A percentile compares a stretch with the other conserved stretches of the same genome.
Evolutionary conservation across 371 early-diverging fungal genomes (phyloP).

Genomic region (Mucor racemosus): DNA sequence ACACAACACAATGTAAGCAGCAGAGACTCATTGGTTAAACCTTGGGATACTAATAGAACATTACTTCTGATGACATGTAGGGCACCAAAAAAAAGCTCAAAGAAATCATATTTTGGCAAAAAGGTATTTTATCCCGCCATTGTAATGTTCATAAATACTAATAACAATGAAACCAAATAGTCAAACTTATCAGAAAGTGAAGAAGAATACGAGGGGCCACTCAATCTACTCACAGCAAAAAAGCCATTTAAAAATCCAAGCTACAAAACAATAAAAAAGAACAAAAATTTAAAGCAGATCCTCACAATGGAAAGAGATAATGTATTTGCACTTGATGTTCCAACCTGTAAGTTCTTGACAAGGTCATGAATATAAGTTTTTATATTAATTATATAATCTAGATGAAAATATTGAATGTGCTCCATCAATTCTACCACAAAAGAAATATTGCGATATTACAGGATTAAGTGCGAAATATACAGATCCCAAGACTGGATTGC

Average conservation of each 20-base stretch:
- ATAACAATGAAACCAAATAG: constrained; percentile 1
- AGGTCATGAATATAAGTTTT: background rate
- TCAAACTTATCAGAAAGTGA: constrained; percentile 20
- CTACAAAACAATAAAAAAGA: constrained; percentile 70
- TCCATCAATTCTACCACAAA: constrained; percentile 82
- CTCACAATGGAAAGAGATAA: constrained; percentile 70
- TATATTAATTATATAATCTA: constrained; percentile 16
- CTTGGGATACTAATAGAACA: too few relatives aligned
- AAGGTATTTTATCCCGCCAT: background rate
- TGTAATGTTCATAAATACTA: too few relatives aligned
- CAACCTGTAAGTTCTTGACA: constrained; percentile 65
- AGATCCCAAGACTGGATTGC: constrained; percentile 86
- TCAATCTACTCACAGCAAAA: constrained; percentile 34
- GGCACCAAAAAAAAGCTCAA: constrained; percentile 21
- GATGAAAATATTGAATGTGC: constrained; percentile 85
- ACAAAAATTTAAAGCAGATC: constrained; percentile 81
- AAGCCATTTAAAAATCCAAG: constrained; percentile 76
- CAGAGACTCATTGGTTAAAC: background rate
- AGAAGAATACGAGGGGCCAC: constrained; percentile 32
- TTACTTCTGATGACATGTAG: constrained; percentile 1
- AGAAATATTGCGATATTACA: constrained; percentile 93
- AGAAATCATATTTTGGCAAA: constrained; percentile 22
- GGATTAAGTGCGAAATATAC: constrained; percentile 85
- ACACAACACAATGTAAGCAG: constrained; percentile 2
- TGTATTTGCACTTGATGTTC: constrained; percentile 66